Evolutionary conservation across 2,329 filamentous ascomycete species (phyloP).

Genomic region (Spiromastix sp.): DNA sequence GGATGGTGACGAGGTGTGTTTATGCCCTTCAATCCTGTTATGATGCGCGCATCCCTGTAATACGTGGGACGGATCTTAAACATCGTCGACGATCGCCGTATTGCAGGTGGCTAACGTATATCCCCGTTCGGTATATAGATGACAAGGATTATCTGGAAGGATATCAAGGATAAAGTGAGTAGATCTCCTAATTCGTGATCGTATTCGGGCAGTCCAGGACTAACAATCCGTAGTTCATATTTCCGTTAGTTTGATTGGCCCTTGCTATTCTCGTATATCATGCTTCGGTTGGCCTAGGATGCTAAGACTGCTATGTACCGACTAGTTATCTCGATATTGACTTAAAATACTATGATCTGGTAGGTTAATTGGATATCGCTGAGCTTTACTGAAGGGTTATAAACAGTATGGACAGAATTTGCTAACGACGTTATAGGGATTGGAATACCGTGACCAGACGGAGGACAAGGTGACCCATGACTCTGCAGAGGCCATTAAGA

Average conservation of each 20-base stretch:
- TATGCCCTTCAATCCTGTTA: background rate
- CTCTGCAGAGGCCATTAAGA: slow-evolving; percentile 94
- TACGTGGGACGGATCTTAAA: too few relatives aligned
- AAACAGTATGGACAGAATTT: background rate
- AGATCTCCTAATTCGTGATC: slow-evolving; percentile 9
- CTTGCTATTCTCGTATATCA: slow-evolving; percentile 2
- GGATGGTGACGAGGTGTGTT: slow-evolving; percentile 60
- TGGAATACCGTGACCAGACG: slow-evolving; percentile 91
- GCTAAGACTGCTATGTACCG: background rate
- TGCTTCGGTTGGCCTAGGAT: slow-evolving; percentile 5
- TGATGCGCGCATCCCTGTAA: too few relatives aligned
- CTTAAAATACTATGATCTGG: slow-evolving; percentile 92
- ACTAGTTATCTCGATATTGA: slow-evolving; percentile 79
- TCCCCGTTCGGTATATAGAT: slow-evolving; percentile 52
- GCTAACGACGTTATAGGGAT: slow-evolving; percentile 41
- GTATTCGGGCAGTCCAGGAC: slow-evolving; percentile 5
- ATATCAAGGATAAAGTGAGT: slow-evolving; percentile 84
- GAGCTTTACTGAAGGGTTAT: slow-evolving; percentile 1
- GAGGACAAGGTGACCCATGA: slow-evolving; percentile 93
- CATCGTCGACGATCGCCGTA: too few relatives aligned
- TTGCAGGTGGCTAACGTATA: slow-evolving; percentile 5
- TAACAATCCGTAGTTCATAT: slow-evolving; percentile 56
- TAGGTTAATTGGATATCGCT: slow-evolving; percentile 23
- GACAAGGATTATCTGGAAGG: slow-evolving; percentile 98
- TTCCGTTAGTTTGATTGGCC: slow-evolving; percentile 44